Percentiles rank a stretch among this genome's conserved stretches.
phyloP scores from a whole-genome alignment of 768 basidiomycete species.

The Hericium coralloides region DNA sequence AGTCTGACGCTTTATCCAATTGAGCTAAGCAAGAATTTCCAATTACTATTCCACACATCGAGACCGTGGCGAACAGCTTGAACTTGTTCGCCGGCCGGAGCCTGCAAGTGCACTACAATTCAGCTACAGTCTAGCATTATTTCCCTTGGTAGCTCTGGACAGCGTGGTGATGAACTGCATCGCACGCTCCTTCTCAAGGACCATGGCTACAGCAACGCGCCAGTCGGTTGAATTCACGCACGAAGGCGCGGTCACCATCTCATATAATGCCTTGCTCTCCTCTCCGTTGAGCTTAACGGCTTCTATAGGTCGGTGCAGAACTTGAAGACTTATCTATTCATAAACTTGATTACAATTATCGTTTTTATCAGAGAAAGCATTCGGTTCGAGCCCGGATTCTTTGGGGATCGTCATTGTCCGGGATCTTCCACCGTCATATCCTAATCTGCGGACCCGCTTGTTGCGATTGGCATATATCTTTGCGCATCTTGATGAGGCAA shows the following conservation, averaged over 20 bases:
- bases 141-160: too few relatives aligned
- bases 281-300: slow-evolving; percentile 42
- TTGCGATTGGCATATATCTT: slow-evolving; percentile 72
- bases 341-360: slow-evolving; percentile 1
- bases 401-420: slow-evolving; percentile 77
- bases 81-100: too few relatives aligned
- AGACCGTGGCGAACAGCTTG: too few relatives aligned
- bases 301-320: slow-evolving; percentile 46
- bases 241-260: slow-evolving; percentile 51
- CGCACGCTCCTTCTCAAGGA: too few relatives aligned
- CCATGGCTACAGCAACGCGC: too few relatives aligned
- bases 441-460: slow-evolving; percentile 54
- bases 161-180: too few relatives aligned
- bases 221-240: slow-evolving; percentile 20
- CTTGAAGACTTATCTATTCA: neutral
- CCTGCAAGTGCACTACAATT: too few relatives aligned
- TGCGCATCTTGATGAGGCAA: slow-evolving; percentile 54
- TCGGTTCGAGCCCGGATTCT: slow-evolving; percentile 68
- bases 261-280: slow-evolving; percentile 49
- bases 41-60: too few relatives aligned
- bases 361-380: slow-evolving; percentile 52
- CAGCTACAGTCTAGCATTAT: too few relatives aligned
- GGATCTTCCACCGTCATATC: slow-evolving; percentile 69
- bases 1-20: too few relatives aligned
- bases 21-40: too few relatives aligned